Base-by-base conservation (phyloP, 2,329 filamentous ascomycete species). In the Fusarium sororula region DNA sequence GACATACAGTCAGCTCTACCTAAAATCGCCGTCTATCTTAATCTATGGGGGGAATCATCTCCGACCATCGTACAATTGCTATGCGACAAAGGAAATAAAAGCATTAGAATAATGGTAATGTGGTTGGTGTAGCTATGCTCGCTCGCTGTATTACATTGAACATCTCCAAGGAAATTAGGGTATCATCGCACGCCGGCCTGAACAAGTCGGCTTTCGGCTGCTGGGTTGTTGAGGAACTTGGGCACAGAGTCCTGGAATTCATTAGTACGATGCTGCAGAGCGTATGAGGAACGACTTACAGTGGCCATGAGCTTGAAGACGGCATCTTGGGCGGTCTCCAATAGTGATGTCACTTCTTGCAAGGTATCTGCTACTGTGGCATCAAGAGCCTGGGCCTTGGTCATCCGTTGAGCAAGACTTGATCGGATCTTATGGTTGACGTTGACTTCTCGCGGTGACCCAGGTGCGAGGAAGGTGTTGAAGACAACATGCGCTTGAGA, bases 231-330 rank as follows among this genome's bases (percentile, higher is more conserved):
- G 71, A 93, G 85, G 78, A 93, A 93, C 77, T 93, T 93, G 24
- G 91, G 91, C 13, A 93, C 91, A 32, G 91, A 93, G 78, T 93
- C 91, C 91, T 92, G 72, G 6, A 48, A 14, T 18, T 3, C 8
- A 17, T 63, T 60, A 59, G 79, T 82, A 60, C 82, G 60, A 13
- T 4, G 10, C 13, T 14, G 3, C 20, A 8, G n/a, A 6, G 6
- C 14, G 13, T 3, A 7, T 0, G 7, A 22, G 6, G 3, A 35
- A 57, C 83, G 64, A 91, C 95, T 89, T 91, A 98, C 95, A 82
- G 94, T 98, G 72, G 96, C 96, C 96, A 99, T 98, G 75, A 98
- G 86, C 85, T 98, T 98, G 86, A 98, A 98, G 35, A 99, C 96
- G 14, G 95, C 96, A 73, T 93, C 94, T 81, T 98, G 95, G 9